These are phyloP conservation scores for Pichia insulana DNA, from an alignment of 805 yeast species.

Conservation along the genomic window DNA sequence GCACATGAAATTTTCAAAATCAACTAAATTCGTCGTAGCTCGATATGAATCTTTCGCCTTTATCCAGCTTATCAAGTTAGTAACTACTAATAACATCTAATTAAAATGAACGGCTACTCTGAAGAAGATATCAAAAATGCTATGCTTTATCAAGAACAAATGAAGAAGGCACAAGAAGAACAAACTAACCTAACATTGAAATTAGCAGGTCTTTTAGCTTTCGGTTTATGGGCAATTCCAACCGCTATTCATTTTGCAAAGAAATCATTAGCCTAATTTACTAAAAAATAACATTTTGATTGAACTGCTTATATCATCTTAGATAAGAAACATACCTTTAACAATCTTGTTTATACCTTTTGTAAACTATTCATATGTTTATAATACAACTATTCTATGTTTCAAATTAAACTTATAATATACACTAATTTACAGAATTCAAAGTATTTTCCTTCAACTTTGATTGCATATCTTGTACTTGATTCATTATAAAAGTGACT, in stretches of 20 bases:
- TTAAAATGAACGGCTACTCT: constrained; percentile 24
- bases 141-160: constrained; percentile 38
- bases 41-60: no score
- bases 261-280: constrained; percentile 26
- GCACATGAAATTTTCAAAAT: no score
- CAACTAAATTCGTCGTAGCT: no score
- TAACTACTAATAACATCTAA: no score
- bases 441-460: no score
- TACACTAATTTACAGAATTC: constrained; percentile 1
- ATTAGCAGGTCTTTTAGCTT: constrained; percentile 54
- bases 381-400: not conserved
- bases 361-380: not conserved
- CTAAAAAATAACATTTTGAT: not conserved
- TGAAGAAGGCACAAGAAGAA: constrained; percentile 57
- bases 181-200: constrained; percentile 50
- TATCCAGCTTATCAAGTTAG: no score
- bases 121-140: constrained; percentile 36
- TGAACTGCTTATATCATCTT: no score
- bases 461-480: not conserved
- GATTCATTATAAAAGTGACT: not conserved
- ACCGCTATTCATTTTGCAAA: constrained; percentile 45
- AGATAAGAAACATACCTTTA: not conserved
- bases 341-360: not conserved
- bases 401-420: not conserved
- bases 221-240: constrained; percentile 54